phyloP scores from a whole-genome alignment of 2,329 filamentous ascomycete species.

The Fusarium pseudograminearum region DNA sequence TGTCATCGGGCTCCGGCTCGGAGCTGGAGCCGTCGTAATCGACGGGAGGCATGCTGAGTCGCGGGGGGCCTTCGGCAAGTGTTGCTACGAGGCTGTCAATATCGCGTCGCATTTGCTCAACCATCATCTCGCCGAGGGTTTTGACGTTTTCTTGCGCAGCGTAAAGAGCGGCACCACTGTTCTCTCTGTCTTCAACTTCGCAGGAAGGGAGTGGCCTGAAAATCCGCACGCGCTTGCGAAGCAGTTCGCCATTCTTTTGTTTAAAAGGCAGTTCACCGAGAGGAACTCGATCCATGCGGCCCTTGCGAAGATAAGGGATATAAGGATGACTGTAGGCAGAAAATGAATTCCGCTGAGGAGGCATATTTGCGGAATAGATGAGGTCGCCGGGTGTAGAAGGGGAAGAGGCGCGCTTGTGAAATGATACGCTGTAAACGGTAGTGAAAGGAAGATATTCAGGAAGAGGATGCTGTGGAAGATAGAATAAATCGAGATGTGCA shows the following conservation, averaged over 20 bases:
- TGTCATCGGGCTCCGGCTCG: constrained; percentile 52
- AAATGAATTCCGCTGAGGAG: constrained; percentile 12
- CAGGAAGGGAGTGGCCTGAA: constrained; percentile 43
- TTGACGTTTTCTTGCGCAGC: constrained; percentile 32
- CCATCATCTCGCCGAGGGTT: constrained; percentile 10
- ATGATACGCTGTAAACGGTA: not conserved
- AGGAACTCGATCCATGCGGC: constrained; percentile 43
- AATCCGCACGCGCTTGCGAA: constrained; percentile 36
- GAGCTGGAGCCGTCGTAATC: constrained; percentile 54
- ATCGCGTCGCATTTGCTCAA: not conserved
- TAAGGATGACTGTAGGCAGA: not conserved
- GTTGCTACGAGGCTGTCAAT: constrained; percentile 47
- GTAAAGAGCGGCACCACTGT: constrained; percentile 34
- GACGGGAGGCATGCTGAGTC: constrained; percentile 54
- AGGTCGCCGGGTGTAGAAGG: not conserved
- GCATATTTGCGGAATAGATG: constrained; percentile 27
- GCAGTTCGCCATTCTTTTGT: constrained; percentile 37
- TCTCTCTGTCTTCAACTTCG: constrained; percentile 48
- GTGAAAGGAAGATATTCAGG: not conserved
- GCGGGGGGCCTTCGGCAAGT: constrained; percentile 47
- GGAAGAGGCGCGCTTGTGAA: not conserved
- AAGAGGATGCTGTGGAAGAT: not conserved
- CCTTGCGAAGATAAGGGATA: constrained; percentile 2
- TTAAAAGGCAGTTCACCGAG: constrained; percentile 47
- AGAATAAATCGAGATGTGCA: not conserved